Evolutionary conservation across 2,329 filamentous ascomycete species (phyloP), one percentile per base, ranked within the genome.

Genomic region (Pseudogymnoascus verrucosus): DNA sequence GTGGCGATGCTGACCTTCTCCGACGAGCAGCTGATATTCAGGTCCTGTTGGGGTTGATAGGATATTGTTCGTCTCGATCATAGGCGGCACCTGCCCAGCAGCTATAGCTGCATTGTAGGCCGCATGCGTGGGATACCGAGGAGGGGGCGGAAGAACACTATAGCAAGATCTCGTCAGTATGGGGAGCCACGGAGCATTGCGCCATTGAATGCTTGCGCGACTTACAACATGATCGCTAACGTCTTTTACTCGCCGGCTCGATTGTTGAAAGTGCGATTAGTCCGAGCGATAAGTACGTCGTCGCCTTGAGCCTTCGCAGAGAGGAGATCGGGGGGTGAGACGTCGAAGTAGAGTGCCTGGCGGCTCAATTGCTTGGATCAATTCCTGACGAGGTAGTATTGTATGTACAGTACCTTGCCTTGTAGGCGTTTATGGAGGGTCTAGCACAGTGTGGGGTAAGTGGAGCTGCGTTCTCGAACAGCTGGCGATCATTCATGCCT

Each of bases 21-120:
- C 95, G 59, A 93, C 92, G 47, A 96, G 86, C 69, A 99, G 88
- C 74, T 96, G 90, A 76, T 91, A 91, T 70, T 96, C 93, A 23
- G 90, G 84, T 4, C 90, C 90, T 37, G 86, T 86, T 23, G 91
- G 93, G 71, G 90, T 89, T 64, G 85, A 86, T 66, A 99, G 79
- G 40, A 87, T 89, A 74, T 98, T 99, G 77, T 95, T 96, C 62
- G 93, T 97, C 82, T 99, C 95, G 72, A 96, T 89, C 75, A 96
- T 85, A 39, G 89, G 88, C 39, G 85, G 81, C 61, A 86, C 81
- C 74, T 88, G 82, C 66, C 87, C 87, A 71, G 87, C 84, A 68
- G 85, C 85, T 63, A 88, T 83, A 68, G 85, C 85, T 69, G 88
- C 87, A 78, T 90, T 89, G 75, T 89, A 89, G 68, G 88, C 86